Evolutionary conservation across 2,329 filamentous ascomycete genomes (phyloP), one percentile per base, ranked within the genome.

Genomic region (Moelleriella libera): DNA sequence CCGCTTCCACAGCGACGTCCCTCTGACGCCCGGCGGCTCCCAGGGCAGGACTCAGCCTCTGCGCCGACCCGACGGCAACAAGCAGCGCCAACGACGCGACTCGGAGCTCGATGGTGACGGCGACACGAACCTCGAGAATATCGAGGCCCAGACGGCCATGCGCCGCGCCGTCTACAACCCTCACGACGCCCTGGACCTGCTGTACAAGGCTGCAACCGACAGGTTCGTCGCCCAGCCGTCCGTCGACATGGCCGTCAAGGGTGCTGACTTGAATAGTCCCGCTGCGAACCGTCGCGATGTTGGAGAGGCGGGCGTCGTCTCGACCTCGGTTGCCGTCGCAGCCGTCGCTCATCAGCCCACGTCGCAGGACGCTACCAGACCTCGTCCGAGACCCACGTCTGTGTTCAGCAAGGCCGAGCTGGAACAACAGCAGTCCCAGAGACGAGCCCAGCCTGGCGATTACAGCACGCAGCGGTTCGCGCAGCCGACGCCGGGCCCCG

Each of bases 171-270:
- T 97, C 43, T 94, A 89, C 63, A 89, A 88, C 37, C 88, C 87
- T 4, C 89, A 95, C 59, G 90, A 97, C 68, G 90, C 90, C 29
- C 73, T 97, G 44, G 88, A 95, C 62, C 72, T 96, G 49, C 74
- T 97, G 12, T 94, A 94, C 60, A 89, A 94, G 66, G 90, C 89
- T 21, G 88, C 79, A 31, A 82, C 78, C 41, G 75, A 82, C 60
- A 78, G 71, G 71, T 72, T 60, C 58, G 67, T 64, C 53, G 59
- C 61, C 21, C 8, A 58, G 58, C 40, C 43, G 46, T 44, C 41
- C 21, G 34, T 43, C 49, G 47, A 40, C 37, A 34, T 45, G 34
- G 31, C 41, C 43, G 45, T 30, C 47, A 43, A 37, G 8, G 32
- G 42, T 42, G 48, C 50, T 49, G 50, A 51, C 50, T 45, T 46